Evolutionary conservation across 352 stramenopile species (phyloP), one percentile per base, ranked within the genome.

Genomic region (Phytophthora sansomeana): DNA sequence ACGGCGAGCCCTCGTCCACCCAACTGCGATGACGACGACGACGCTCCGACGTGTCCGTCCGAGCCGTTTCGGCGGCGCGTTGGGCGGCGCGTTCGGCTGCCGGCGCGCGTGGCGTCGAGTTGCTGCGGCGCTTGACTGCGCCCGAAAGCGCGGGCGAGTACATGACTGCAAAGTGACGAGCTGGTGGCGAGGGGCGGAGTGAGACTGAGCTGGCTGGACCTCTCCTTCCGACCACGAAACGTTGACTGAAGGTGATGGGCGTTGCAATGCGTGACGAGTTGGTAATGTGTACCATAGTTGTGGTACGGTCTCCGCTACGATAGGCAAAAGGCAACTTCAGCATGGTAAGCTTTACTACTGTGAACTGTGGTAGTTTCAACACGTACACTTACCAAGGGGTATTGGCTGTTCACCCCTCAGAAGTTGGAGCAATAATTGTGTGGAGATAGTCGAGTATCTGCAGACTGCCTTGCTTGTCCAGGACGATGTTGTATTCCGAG

Each of bases 401-500:
- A 39, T 39, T n/a, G 33, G 33, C 4, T 42, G 36, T 24, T 57
- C 35, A 38, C 26, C 6, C 30, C 17, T 38, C 16, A 36, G 42
- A 63, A 35, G 19, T 6, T 48, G 32, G 24, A 41, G 1, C 36
- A 38, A 61, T 13, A 38, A 59, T 46, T 35, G 16, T 35, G 19
- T 77, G 53, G 1, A 96, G 32, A 39, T 75, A 91, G 0, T 82
- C 71, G 1, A 97, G 75, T 8, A 97, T 79, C 9, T 91, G 44
- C 7, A 90, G 68, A 17, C 87, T 85, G 6, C 85, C 90, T 6
- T 68, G 76, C 66, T 97, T 97, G 69, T 97, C 83, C 29, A 97
- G 63, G n/a, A 95, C 85, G 17, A 73, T 67, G 71, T 98, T 98
- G 77, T 91, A 97, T 67, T 96, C 92, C 21, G 80, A 89, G 67